These are phyloP conservation scores for Fragosphaeria purpurea DNA, from an alignment of 2,329 filamentous ascomycete species.

Conservation along the genomic window DNA sequence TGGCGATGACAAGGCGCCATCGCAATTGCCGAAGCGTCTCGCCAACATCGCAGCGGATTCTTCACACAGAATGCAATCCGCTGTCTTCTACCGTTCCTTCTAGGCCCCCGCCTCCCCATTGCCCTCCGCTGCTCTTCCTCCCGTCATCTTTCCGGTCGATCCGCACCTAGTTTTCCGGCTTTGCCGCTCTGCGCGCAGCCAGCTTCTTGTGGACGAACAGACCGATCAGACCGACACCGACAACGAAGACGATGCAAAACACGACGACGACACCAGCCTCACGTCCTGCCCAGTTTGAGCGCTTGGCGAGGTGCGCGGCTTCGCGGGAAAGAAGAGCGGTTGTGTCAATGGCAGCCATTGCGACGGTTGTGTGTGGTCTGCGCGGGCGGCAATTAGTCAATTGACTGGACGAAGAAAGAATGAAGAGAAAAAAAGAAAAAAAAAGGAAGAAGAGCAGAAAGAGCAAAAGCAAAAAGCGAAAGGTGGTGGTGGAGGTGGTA, in stretches of 20 bases:
- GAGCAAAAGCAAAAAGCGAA: neutral
- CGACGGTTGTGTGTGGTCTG: conserved; percentile 7
- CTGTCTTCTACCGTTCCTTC: too few relatives aligned
- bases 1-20: too few relatives aligned
- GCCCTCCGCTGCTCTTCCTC: neutral
- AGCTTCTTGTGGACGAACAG: conserved; percentile 34
- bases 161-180: conserved; percentile 14
- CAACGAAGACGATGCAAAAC: conserved; percentile 49
- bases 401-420: neutral
- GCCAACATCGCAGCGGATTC: too few relatives aligned
- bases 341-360: conserved; percentile 26
- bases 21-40: too few relatives aligned
- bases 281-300: conserved; percentile 46
- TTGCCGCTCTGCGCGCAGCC: conserved; percentile 19
- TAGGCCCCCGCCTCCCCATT: too few relatives aligned
- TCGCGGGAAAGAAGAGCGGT: conserved; percentile 21
- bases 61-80: too few relatives aligned
- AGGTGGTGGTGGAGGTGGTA: neutral
- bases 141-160: neutral
- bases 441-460: neutral
- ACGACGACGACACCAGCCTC: conserved; percentile 54
- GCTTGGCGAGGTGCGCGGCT: conserved; percentile 37
- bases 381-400: conserved; percentile 6
- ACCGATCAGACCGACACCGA: conserved; percentile 37
- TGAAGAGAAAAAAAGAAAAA: neutral